Percentiles rank a stretch among this genome's conserved stretches.
These are phyloP conservation scores for Seiridium unicorne DNA, from an alignment of 2,329 filamentous ascomycete species.

Conservation along the genomic window DNA sequence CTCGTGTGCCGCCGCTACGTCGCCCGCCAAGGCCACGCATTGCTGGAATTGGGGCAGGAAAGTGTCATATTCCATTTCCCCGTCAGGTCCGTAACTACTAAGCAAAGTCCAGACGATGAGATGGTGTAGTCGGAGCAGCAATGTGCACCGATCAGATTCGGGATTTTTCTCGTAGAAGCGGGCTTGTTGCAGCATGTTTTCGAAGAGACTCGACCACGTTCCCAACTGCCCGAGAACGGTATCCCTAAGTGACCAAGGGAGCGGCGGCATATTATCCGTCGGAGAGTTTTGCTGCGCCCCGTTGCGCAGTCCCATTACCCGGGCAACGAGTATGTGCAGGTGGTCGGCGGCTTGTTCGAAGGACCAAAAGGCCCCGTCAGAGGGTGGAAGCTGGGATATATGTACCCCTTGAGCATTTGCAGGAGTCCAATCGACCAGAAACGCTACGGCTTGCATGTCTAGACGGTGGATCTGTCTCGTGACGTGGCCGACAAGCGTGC, in stretches of 20 bases:
- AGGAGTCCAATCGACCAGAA: constrained; percentile 33
- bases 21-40: constrained; percentile 21
- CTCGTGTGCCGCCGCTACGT: constrained; percentile 20
- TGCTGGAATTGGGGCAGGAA: constrained; percentile 27
- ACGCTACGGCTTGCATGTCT: constrained; percentile 33
- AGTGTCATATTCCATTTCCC: constrained; percentile 28
- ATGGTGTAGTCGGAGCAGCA: constrained; percentile 30
- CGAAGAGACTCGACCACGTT: constrained; percentile 24
- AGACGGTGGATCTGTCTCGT: constrained; percentile 33
- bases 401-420: constrained; percentile 20
- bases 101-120: constrained; percentile 24
- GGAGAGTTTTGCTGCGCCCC: constrained; percentile 18
- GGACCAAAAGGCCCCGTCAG: constrained; percentile 20
- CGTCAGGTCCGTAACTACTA: constrained; percentile 18
- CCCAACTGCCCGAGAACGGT: constrained; percentile 20
- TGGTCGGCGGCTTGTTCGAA: constrained; percentile 30
- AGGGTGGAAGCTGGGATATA: constrained; percentile 11
- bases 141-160: constrained; percentile 16
- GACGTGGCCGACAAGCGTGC: constrained; percentile 25
- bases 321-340: constrained; percentile 27
- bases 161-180: constrained; percentile 10
- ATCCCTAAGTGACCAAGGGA: constrained; percentile 11
- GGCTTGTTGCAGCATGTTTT: constrained; percentile 19
- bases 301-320: constrained; percentile 27
- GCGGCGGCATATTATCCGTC: constrained; percentile 8